Evolutionary conservation across 306 rosid genomes (phyloP).

Genomic region (Sophora flavescens): DNA sequence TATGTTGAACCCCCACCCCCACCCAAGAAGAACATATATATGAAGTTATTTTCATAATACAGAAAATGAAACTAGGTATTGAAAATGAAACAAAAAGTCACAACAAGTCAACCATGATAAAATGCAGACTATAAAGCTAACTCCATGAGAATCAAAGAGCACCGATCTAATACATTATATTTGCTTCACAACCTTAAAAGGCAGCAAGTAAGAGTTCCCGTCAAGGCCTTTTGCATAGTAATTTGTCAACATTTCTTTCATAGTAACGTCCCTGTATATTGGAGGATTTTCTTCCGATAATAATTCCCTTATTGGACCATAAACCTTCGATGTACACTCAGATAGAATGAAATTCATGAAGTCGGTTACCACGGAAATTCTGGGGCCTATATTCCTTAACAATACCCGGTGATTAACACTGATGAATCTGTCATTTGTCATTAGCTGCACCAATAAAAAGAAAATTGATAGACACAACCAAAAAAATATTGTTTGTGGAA

Average conservation of each 20-base stretch:
- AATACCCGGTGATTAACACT: slow-evolving; percentile 47
- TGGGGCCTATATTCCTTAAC: slow-evolving; percentile 27
- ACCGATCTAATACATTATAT: neutral
- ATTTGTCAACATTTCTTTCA: no score
- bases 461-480: neutral
- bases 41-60: no score
- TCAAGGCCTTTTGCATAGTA: slow-evolving; percentile 13
- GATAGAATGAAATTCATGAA: neutral
- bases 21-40: neutral
- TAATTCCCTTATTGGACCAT: slow-evolving; percentile 41
- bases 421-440: slow-evolving; percentile 35
- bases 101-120: neutral
- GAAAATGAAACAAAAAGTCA: no score
- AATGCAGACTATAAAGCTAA: neutral
- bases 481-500: neutral
- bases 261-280: no score
- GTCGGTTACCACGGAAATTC: slow-evolving; percentile 33
- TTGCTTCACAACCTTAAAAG: slow-evolving; percentile 30
- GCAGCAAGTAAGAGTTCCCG: slow-evolving; percentile 6
- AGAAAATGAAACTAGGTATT: no score
- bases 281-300: no score
- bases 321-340: slow-evolving; percentile 12
- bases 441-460: slow-evolving; percentile 33
- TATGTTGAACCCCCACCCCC: no score
- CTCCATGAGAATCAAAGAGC: neutral